Percentiles rank a stretch among this genome's conserved stretches.
Evolutionary conservation across 2,329 filamentous ascomycete species (phyloP).

Genomic region (Cladosporium sp.): DNA sequence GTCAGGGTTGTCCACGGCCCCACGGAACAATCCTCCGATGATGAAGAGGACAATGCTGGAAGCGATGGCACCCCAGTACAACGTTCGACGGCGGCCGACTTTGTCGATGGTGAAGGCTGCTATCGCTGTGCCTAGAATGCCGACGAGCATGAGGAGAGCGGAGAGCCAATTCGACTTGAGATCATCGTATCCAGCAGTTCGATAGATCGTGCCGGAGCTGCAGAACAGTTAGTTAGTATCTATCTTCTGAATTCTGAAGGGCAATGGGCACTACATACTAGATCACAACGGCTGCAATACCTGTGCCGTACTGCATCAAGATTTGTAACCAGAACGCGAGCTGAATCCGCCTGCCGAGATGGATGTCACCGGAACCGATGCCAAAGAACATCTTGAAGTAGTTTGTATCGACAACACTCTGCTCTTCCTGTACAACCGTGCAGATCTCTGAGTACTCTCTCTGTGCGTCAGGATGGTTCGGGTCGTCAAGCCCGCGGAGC

Average conservation of each 20-base stretch:
- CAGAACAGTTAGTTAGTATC: conserved; percentile 21
- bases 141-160: conserved; percentile 25
- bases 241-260: conserved; percentile 21
- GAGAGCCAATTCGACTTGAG: conserved; percentile 28
- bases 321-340: conserved; percentile 33
- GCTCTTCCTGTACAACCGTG: conserved; percentile 15
- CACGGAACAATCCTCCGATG: conserved; percentile 16
- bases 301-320: conserved; percentile 29
- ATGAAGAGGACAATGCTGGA: conserved; percentile 24
- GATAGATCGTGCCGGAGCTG: conserved; percentile 26
- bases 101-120: conserved; percentile 34
- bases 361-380: conserved; percentile 20
- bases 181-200: conserved; percentile 27
- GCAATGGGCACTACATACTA: conserved; percentile 19
- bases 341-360: conserved; percentile 16
- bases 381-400: conserved; percentile 29
- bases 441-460: conserved; percentile 22
- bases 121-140: conserved; percentile 27
- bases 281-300: conserved; percentile 24
- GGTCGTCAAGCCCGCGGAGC: conserved; percentile 15
- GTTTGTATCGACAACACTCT: conserved; percentile 1
- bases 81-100: conserved; percentile 34
- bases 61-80: conserved; percentile 34
- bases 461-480: conserved; percentile 22
- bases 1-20: conserved; percentile 4